Evolutionary conservation across 768 basidiomycete species (phyloP), one percentile per base, ranked within the genome.

Genomic region (Chiua virens): DNA sequence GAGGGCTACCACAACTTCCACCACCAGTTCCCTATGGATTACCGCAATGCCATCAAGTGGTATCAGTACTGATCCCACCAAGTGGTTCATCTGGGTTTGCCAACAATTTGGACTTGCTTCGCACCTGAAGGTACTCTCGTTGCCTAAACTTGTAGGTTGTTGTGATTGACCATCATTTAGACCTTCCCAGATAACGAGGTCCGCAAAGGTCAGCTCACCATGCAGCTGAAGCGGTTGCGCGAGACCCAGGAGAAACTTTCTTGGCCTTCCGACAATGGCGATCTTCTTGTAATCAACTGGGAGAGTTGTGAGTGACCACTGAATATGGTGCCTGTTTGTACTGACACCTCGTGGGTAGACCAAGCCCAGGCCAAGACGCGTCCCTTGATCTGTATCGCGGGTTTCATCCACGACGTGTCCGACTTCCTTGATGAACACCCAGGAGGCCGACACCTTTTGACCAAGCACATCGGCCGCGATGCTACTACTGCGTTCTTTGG

Each of bases 1-100:
- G 94, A 98, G 71, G 94, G 94, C 15, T 98, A 98, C 75, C 94
- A 98, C 78, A 98, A 98, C 73, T 96, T 95, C 83, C 94, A 98
- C 74, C 94, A 98, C 64, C 83, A 82, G 52, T 96, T 96, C 82
- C 94, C 94, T 7, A 92, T 92, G 89, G 94, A 98, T 70, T 98
- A 94, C 75, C 82, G 94, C 23, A 95, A 96, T 64, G 94, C 94
- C 50, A 92, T 96, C 78, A 92, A 79, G 71, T 86, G 85, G 83
- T 83, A 83, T 65, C 92, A 94, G 68, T 93, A 92, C 62, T n/a
- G 91, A 94, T 65, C 92, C 92, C 5, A 94, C 93, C 4, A 94
- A 96, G 72, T 95, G 93, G 94, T 84, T 87, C 69, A 87, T 87
- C 63, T 72, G 70, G 67, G 71, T 74, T 42, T 76, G 74, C 65